Base-by-base conservation (phyloP, 1,284 basidiomycete genomes). In the Ustilago loliicola region DNA sequence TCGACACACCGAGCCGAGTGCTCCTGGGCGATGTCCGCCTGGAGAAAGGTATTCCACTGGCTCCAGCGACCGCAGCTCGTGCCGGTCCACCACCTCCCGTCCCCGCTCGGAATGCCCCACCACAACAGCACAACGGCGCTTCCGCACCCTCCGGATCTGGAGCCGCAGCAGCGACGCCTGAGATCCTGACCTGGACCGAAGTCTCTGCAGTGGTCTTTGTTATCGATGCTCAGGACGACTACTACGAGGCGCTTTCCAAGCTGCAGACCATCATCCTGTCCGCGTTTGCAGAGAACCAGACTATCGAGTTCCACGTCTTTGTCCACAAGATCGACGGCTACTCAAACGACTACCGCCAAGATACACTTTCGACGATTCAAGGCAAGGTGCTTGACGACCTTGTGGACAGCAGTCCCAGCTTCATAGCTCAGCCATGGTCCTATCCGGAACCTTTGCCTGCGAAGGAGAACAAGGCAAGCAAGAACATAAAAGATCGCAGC, bases 261-360 rank as follows among this genome's bases (percentile, higher is more conserved):
- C 91, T 96, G 53, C 79, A 85, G 27, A 58, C 68, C 30, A 81
- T 87, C 42, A 85, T 88, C 59, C 79, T 87, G n/a, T 79, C 80
- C 17, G 87, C 86, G 0, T 87, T 92, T 83, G 89, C 91, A 47
- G 90, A 91, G 53, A 95, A 95, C 83, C 93, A 92, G 7, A 88
- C 89, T 51, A 91, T 96, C 70, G 91, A 92, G 71, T 90, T 98
- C 52, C 94, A 97, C 86, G 92, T 98, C 27, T 98, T 99, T 83
- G 93, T 98, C 19, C 96, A 99, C 88, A 99, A 99, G 87, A 92
- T 94, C 19, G 96, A 98, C 87, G 93, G 92, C 47, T 88, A 96
- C 67, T 92, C 93, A 64, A 94, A 96, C 79, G 96, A 98, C 81
- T 96, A 97, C 86, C 92, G 94, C 81, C 91, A 93, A 71, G 83